Percentiles rank a stretch among this genome's conserved stretches.
phyloP scores from a whole-genome alignment of 2,329 filamentous ascomycete genomes.

The Proliferodiscus dingleyae region DNA sequence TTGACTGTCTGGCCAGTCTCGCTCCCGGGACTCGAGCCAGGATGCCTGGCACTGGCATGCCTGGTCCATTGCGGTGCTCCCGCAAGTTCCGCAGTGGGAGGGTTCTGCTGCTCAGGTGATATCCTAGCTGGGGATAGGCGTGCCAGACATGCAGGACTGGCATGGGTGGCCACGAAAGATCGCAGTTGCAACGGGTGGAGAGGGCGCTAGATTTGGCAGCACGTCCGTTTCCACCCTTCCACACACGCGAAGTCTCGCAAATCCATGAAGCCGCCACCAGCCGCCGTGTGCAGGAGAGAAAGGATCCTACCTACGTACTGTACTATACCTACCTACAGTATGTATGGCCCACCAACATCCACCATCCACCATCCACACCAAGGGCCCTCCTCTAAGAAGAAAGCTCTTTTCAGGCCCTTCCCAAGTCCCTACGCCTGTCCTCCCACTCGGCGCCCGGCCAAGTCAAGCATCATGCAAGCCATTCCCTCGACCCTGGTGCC shows the following conservation, averaged over 20 bases:
- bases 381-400: not conserved
- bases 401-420: no score
- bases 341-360: not conserved
- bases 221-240: slow-evolving; percentile 1
- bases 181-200: no score
- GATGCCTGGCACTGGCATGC: no score
- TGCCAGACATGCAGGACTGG: not conserved
- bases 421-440: no score
- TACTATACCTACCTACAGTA: no score
- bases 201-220: not conserved
- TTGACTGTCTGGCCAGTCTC: no score
- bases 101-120: slow-evolving; percentile 24
- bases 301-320: no score
- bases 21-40: no score
- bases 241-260: no score
- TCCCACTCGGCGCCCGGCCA: slow-evolving; percentile 14
- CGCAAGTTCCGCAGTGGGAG: slow-evolving; percentile 12
- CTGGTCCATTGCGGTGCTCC: not conserved
- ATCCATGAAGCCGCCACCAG: not conserved
- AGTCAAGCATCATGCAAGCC: not conserved
- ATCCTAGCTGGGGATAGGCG: slow-evolving; percentile 5
- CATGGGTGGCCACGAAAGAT: slow-evolving; percentile 1
- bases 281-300: slow-evolving; percentile 1
- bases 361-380: not conserved
- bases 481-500: no score